Evolutionary conservation across 1,284 basidiomycete species (phyloP).

Genomic region (Porogramme epimiltina): DNA sequence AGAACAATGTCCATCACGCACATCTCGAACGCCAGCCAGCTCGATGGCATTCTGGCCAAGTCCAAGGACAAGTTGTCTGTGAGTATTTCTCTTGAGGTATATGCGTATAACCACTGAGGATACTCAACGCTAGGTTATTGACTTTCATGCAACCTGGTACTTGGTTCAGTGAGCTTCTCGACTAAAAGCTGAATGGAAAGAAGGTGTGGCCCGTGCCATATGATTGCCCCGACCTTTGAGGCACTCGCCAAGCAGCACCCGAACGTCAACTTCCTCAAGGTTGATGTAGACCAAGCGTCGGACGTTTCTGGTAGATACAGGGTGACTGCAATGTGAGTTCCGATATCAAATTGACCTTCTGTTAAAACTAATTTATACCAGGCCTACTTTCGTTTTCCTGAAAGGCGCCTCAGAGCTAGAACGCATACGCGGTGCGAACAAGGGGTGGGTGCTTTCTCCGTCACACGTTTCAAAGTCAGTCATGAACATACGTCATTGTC

Average conservation of each 20-base stretch:
- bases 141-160: conserved; percentile 81
- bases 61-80: conserved; percentile 70
- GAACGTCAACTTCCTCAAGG: conserved; percentile 77
- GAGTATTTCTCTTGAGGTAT: conserved; percentile 15
- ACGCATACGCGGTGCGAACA: conserved; percentile 68
- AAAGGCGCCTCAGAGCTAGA: conserved; percentile 69
- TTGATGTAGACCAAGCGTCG: conserved; percentile 70
- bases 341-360: neutral
- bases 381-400: conserved; percentile 81
- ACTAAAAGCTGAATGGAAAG: neutral
- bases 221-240: conserved; percentile 74
- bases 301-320: conserved; percentile 65
- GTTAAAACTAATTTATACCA: conserved; percentile 26
- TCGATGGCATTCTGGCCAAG: conserved; percentile 60
- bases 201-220: conserved; percentile 83
- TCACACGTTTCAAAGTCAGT: neutral
- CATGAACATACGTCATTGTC: neutral
- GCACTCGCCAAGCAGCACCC: conserved; percentile 64
- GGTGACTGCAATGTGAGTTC: conserved; percentile 65
- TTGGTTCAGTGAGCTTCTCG: conserved; percentile 4
- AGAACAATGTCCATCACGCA: conserved; percentile 59
- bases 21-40: conserved; percentile 59
- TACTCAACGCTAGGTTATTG: conserved; percentile 62
- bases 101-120: too few relatives aligned
- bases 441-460: conserved; percentile 54